Conservation (phyloP, 2,329 filamentous ascomycete species). For the Fusarium caatingaense region DNA sequence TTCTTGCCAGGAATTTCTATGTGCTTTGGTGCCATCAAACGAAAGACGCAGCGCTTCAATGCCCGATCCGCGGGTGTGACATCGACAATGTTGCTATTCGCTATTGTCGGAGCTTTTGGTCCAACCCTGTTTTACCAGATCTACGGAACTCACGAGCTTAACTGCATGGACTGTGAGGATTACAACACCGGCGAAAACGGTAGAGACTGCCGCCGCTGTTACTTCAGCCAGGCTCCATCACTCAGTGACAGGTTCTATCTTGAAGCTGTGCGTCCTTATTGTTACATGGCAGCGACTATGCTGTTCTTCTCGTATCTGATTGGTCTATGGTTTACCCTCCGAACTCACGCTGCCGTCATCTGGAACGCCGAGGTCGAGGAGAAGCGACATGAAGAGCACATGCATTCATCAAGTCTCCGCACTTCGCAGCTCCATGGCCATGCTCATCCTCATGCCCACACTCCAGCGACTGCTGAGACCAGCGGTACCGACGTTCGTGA, state of each 20-base stretch:
- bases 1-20: conserved; percentile 96
- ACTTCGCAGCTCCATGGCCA: conserved; percentile 53
- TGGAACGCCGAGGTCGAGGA: conserved; percentile 90
- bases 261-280: conserved; percentile 92
- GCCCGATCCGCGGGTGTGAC: conserved; percentile 95
- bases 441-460: conserved; percentile 48
- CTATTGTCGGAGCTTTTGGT: conserved; percentile 93
- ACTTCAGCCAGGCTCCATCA: conserved; percentile 88
- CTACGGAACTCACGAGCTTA: conserved; percentile 96
- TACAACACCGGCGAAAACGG: conserved; percentile 50
- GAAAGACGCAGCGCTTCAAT: conserved; percentile 98
- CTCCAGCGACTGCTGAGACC: conserved; percentile 55
- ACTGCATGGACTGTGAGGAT: conserved; percentile 76
- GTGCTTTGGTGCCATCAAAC: conserved; percentile 98
- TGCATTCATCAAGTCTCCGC: conserved; percentile 50
- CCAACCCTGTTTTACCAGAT: conserved; percentile 99
- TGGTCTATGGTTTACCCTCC: conserved; percentile 92
- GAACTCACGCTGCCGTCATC: conserved; percentile 96
- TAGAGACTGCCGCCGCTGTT: conserved; percentile 90
- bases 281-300: conserved; percentile 85
- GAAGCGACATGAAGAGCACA: conserved; percentile 72
- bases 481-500: conserved; percentile 80
- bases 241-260: conserved; percentile 89
- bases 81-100: conserved; percentile 97
- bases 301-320: conserved; percentile 95